phyloP scores from a whole-genome alignment of 768 basidiomycete genomes.

The Suillus hirtellus region DNA sequence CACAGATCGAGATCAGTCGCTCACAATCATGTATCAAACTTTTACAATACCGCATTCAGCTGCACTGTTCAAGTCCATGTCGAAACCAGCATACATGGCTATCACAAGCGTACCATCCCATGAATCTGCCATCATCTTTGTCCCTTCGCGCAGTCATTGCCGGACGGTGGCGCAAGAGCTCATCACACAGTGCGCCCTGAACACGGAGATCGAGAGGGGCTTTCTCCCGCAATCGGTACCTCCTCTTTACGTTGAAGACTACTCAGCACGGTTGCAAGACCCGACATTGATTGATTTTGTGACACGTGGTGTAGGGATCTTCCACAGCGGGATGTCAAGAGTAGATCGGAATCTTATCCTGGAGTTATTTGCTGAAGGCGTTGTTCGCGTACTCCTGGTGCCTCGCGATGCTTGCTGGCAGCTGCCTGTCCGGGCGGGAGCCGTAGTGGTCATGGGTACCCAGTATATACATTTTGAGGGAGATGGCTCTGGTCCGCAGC shows the following conservation, averaged over 20 bases:
- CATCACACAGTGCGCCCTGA: slow-evolving; percentile 82
- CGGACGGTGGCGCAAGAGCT: slow-evolving; percentile 74
- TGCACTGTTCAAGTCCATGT: slow-evolving; percentile 87
- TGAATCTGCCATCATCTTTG: slow-evolving; percentile 75
- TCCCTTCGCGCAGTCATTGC: slow-evolving; percentile 83
- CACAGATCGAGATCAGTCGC: slow-evolving; percentile 77
- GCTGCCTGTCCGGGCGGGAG: slow-evolving; percentile 78
- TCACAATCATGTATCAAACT: slow-evolving; percentile 65
- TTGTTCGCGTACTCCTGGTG: slow-evolving; percentile 77
- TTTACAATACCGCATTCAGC: slow-evolving; percentile 88
- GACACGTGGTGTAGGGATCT: slow-evolving; percentile 85
- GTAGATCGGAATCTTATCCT: slow-evolving; percentile 72
- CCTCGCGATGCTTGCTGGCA: slow-evolving; percentile 88
- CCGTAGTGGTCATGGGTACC: slow-evolving; percentile 89
- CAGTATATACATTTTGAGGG: slow-evolving; percentile 67
- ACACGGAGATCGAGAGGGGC: slow-evolving; percentile 66
- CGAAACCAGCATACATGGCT: slow-evolving; percentile 84
- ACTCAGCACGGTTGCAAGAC: slow-evolving; percentile 62
- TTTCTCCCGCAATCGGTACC: slow-evolving; percentile 58
- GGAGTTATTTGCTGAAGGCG: slow-evolving; percentile 78
- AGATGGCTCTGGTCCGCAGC: slow-evolving; percentile 57
- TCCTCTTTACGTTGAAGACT: slow-evolving; percentile 57
- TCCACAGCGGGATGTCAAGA: slow-evolving; percentile 69
- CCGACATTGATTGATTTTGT: slow-evolving; percentile 65
- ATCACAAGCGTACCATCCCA: slow-evolving; percentile 49